Evolutionary conservation across 495 filamentous ascomycete species (phyloP), one percentile per base, ranked within the genome.

Genomic region (Letharia lupina): DNA sequence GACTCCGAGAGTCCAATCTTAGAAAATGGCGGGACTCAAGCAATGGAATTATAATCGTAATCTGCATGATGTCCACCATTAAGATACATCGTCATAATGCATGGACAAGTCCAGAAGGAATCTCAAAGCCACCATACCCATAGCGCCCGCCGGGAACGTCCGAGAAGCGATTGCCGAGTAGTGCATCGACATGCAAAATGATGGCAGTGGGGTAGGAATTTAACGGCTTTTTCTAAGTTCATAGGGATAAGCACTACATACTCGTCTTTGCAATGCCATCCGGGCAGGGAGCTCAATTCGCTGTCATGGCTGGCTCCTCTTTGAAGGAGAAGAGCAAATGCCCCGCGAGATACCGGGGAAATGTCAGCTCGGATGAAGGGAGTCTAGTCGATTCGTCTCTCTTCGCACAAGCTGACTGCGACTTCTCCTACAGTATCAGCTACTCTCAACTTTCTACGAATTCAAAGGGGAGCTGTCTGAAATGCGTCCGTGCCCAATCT

Each of bases 341-440:
- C 33, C 39, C 54, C 54, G 54, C 54, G 0, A 20, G 15, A 4
- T 6, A 16, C 39, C 54, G 54, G 54, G 33, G 6, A 37, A 20
- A 37, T 37, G 58, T 20, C 58, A 44, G 16, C 54, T 64, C 58
- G 67, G 60, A 39, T 65, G 54, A 65, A 65, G 40, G 63, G 63
- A 65, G n/a, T 65, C 54, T 28, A 60, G 63, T 58, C 40, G 39
- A 35, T 20, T 45, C 28, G 15, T 47, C 18, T n/a, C n/a, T 35
- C 31, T 12, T 59, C 63, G 37, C 20, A 39, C 7, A 45, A 59
- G 23, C 18, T 40, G 35, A 65, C 41, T 12, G 31, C 41, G 4
- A 65, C 2, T 59, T 65, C 33, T 58, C 28, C 11, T 16, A 54
- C 28, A 54, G 33, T 3, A 37, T 39, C 28, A 35, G 31, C 54